Evolutionary conservation across 768 basidiomycete species (phyloP), one percentile per base, ranked within the genome.

Genomic region (Amanita fuliginea): DNA sequence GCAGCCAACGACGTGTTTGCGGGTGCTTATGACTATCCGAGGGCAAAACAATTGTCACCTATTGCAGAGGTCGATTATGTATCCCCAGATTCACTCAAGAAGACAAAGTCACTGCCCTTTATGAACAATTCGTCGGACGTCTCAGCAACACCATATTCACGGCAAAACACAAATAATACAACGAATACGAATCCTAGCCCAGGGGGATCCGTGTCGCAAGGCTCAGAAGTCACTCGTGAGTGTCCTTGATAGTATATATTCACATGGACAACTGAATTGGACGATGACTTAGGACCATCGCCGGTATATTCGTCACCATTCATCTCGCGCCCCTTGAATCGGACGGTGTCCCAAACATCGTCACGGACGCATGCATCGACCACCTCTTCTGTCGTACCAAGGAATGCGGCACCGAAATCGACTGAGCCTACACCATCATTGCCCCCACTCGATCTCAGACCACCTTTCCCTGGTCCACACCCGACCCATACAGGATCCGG

Each of bases 11-110:
- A 70, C 46, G 62, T 68, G 1, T 70, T 65, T 55, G 63, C 58
- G 4, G 53, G 62, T 41, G 66, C 67, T 3, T 67, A 68, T 42
- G 60, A 60, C 49, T 69, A 70, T 44, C 68, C 70, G 2, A 51
- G 49, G 72, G 67, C 64, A 21, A 71, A 70, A 59, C 81, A 74
- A 40, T 71, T 84, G 33, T 82, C 82, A 1, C 81, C 83, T 0
- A 83, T 85, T 35, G 71, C 70, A 7, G 83, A 84, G 62, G 75
- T 75, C 54, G 78, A 82, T 47, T 81, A 81, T 56, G 58, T 78
- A 48, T 78, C 80, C 5, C 78, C 78, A 26, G 59, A 59, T 37
- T 56, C 56, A 18, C 45, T 56, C 41, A 50, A 57, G 37, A 55
- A 53, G 36, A 52, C 55, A 6, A 55, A 57, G 32, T 52, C 55